A percentile compares a stretch with the other conserved stretches of the same genome.
Evolutionary conservation across 805 yeast species (phyloP).

Genomic region (Pichia scutulata): DNA sequence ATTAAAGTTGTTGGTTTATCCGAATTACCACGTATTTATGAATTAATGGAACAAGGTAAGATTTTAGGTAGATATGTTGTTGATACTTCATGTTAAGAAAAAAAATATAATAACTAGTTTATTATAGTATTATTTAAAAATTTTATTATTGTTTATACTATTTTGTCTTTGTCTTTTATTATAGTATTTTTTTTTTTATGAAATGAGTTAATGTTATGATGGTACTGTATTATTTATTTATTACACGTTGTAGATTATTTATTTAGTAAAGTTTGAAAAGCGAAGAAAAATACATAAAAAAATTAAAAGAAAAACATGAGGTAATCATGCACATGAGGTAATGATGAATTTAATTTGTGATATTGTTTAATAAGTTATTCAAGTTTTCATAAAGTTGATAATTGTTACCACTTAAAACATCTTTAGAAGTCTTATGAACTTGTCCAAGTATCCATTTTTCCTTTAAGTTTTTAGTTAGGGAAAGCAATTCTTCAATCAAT

Average conservation of each 20-base stretch:
- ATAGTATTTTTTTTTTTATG: not conserved
- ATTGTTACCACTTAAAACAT: slow-evolving; percentile 20
- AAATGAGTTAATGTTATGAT: no score
- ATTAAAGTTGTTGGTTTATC: slow-evolving; percentile 74
- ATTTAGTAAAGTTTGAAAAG: no score
- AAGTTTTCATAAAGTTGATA: slow-evolving; percentile 25
- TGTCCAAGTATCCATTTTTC: slow-evolving; percentile 55
- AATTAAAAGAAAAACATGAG: not conserved
- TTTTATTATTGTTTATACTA: not conserved
- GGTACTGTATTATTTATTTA: no score
- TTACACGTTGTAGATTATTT: no score
- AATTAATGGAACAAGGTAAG: slow-evolving; percentile 78
- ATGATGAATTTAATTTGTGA: slow-evolving; percentile 12
- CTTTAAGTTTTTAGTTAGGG: slow-evolving; percentile 40
- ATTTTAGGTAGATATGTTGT: slow-evolving; percentile 86
- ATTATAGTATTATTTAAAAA: not conserved
- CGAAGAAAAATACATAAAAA: no score
- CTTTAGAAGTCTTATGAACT: slow-evolving; percentile 29
- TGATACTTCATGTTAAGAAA: slow-evolving; percentile 54
- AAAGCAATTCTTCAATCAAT: slow-evolving; percentile 44
- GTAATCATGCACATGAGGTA: not conserved
- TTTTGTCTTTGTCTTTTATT: not conserved
- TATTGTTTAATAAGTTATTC: slow-evolving; percentile 30
- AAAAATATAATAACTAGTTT: not conserved
- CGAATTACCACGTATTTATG: slow-evolving; percentile 59